Conservation (phyloP, 169 alveolate genomes). For the Cryptosporidium bovis region DNA sequence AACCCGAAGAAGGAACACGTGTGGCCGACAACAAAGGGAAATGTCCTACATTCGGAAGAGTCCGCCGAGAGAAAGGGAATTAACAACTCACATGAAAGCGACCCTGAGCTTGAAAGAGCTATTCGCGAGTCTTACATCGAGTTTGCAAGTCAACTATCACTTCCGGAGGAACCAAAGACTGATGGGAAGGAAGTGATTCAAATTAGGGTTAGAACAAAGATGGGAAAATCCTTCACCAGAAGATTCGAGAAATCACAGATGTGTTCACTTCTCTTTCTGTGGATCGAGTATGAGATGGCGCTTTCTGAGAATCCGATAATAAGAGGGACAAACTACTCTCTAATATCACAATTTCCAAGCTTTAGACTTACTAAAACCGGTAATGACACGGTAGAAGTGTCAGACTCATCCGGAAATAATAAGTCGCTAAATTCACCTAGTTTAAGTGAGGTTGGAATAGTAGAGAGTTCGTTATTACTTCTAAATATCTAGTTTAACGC, state of each 20-base stretch:
- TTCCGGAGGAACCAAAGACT: slow-evolving; percentile 39
- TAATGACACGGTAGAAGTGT: slow-evolving; percentile 18
- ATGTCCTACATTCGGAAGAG: background rate
- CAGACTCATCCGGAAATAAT: background rate
- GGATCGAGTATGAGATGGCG: slow-evolving; percentile 65
- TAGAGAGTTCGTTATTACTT: slow-evolving; percentile 11
- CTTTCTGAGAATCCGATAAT: slow-evolving; percentile 21
- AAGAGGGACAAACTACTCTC: slow-evolving; percentile 5
- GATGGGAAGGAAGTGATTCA: slow-evolving; percentile 16
- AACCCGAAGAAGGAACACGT: slow-evolving; percentile 20
- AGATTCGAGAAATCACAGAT: slow-evolving; percentile 7
- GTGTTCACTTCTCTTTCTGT: slow-evolving; percentile 17
- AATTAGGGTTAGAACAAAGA: slow-evolving; percentile 31
- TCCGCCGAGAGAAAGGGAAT: background rate
- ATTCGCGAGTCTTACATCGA: slow-evolving; percentile 38
- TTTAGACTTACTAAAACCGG: slow-evolving; percentile 13
- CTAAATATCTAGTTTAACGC: slow-evolving; percentile 3
- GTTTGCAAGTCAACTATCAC: slow-evolving; percentile 28
- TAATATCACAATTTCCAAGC: slow-evolving; percentile 53
- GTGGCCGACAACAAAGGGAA: slow-evolving; percentile 67
- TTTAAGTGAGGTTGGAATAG: slow-evolving; percentile 31
- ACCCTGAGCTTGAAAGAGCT: slow-evolving; percentile 47
- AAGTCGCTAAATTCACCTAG: slow-evolving; percentile 8
- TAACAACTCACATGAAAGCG: background rate
- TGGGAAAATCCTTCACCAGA: slow-evolving; percentile 27